Evolutionary conservation across 306 rosid species (phyloP).

Genomic region (Pyrus pyrifolia): DNA sequence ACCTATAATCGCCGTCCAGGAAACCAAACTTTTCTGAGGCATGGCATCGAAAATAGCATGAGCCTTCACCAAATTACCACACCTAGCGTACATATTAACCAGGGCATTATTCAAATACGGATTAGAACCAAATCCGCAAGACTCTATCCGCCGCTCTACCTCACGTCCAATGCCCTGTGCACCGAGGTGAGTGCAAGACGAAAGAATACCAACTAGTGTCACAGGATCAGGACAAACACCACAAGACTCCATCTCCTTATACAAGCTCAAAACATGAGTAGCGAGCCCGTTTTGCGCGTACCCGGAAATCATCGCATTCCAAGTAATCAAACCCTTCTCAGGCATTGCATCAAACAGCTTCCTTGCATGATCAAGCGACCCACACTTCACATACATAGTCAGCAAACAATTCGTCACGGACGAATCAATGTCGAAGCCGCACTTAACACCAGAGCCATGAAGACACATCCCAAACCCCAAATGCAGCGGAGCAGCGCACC

Average conservation of each 20-base stretch:
- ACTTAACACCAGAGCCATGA: slow-evolving; percentile 40
- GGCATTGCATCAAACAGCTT: slow-evolving; percentile 51
- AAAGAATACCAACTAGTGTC: slow-evolving; percentile 44
- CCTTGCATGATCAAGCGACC: slow-evolving; percentile 44
- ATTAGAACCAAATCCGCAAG: slow-evolving; percentile 27
- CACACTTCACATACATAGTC: slow-evolving; percentile 74
- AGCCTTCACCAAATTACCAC: slow-evolving; percentile 48
- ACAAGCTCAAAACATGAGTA: slow-evolving; percentile 56
- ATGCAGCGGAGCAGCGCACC: slow-evolving; percentile 32
- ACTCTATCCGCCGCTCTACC: slow-evolving; percentile 23
- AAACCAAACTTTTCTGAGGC: slow-evolving; percentile 34
- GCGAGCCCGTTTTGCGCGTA: slow-evolving; percentile 75
- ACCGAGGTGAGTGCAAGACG: slow-evolving; percentile 45
- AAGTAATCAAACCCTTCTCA: slow-evolving; percentile 62
- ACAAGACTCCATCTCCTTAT: slow-evolving; percentile 26
- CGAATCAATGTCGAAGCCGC: slow-evolving; percentile 41
- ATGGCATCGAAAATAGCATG: slow-evolving; percentile 26
- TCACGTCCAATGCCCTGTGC: slow-evolving; percentile 30
- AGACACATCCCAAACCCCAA: slow-evolving; percentile 46
- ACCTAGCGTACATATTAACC: slow-evolving; percentile 44
- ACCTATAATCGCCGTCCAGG: slow-evolving; percentile 50
- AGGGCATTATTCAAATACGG: slow-evolving; percentile 35
- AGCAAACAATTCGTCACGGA: slow-evolving; percentile 66
- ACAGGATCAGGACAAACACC: slow-evolving; percentile 35
- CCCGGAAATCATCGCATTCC: slow-evolving; percentile 94